Evolutionary conservation across 1,284 basidiomycete species (phyloP).

Genomic region (Fomitopsis palustris): DNA sequence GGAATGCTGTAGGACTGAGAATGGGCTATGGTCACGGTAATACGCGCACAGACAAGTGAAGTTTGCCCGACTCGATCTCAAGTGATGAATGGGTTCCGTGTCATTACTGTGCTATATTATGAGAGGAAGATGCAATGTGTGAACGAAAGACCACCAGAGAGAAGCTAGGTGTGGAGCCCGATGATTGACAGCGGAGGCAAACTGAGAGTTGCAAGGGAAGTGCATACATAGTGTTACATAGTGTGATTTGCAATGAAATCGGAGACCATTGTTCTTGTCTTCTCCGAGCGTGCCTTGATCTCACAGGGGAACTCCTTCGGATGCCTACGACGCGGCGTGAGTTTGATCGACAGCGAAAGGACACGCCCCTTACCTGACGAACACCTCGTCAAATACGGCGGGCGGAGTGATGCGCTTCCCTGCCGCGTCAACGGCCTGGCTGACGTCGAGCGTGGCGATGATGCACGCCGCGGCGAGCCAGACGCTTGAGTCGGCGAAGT

Average conservation of each 20-base stretch:
- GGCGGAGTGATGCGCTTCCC: conserved; percentile 7
- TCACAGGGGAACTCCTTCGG: conserved; percentile 2
- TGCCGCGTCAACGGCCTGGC: conserved; percentile 3
- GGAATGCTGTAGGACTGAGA: no score
- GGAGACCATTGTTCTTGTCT: background rate
- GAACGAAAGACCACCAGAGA: no score
- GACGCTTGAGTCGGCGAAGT: conserved; percentile 23
- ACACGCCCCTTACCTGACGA: conserved; percentile 5
- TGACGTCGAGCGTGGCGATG: conserved; percentile 16
- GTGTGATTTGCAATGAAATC: background rate
- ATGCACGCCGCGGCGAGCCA: conserved; percentile 22
- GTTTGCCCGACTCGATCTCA: no score
- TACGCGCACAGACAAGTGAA: no score
- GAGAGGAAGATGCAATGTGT: background rate
- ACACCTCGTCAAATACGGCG: conserved; percentile 2
- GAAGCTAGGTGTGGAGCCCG: background rate
- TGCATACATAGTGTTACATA: background rate
- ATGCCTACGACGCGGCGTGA: background rate
- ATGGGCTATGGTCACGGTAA: no score
- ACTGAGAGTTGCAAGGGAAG: no score
- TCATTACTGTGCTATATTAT: conserved; percentile 2
- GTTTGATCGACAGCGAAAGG: background rate
- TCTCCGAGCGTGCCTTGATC: background rate
- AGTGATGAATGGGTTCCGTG: conserved; percentile 9
- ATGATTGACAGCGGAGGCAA: background rate